A percentile compares a stretch with the other conserved stretches of the same genome.
Conservation (phyloP, 2,329 filamentous ascomycete genomes). For the Paecilomyces fulvus region DNA sequence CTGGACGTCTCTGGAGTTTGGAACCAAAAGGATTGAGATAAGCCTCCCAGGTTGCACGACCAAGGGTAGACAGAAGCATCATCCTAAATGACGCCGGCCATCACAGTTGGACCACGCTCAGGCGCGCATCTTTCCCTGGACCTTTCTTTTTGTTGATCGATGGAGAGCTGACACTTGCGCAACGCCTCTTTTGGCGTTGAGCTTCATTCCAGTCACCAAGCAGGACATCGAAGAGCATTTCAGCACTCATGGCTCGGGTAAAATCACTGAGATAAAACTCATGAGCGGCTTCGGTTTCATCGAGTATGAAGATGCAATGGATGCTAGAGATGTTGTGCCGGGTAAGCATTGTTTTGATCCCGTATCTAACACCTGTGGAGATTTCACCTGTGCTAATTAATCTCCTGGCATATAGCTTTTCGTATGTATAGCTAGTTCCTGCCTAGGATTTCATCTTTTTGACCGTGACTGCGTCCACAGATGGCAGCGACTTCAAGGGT, state of each 20-base stretch:
- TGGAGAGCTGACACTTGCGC: conserved; percentile 24
- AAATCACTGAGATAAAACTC: conserved; percentile 97
- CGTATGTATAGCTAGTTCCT: conserved; percentile 57
- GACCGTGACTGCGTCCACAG: conserved; percentile 40
- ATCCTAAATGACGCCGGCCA: neutral
- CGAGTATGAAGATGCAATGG: conserved; percentile 97
- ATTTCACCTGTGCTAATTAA: conserved; percentile 13
- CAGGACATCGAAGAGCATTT: conserved; percentile 95
- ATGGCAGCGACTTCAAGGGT: conserved; percentile 97
- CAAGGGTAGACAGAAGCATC: conserved; percentile 5
- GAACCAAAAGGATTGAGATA: conserved; percentile 2
- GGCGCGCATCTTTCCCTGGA: conserved; percentile 15
- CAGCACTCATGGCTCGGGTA: conserved; percentile 87
- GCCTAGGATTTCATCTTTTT: conserved; percentile 32
- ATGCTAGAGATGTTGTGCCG: conserved; percentile 95
- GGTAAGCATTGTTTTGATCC: conserved; percentile 51
- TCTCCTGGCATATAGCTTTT: conserved; percentile 38
- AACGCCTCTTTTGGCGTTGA: conserved; percentile 21
- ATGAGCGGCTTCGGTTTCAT: conserved; percentile 99
- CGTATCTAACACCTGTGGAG: neutral
- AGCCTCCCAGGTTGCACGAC: conserved; percentile 3
- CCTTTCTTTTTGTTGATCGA: conserved; percentile 12
- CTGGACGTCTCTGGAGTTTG: conserved; percentile 13
- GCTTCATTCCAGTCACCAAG: conserved; percentile 69
- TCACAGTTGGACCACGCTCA: conserved; percentile 10